These are phyloP conservation scores for Aspergillus amoenus DNA, from an alignment of 2,329 filamentous ascomycete genomes.

Conservation along the genomic window DNA sequence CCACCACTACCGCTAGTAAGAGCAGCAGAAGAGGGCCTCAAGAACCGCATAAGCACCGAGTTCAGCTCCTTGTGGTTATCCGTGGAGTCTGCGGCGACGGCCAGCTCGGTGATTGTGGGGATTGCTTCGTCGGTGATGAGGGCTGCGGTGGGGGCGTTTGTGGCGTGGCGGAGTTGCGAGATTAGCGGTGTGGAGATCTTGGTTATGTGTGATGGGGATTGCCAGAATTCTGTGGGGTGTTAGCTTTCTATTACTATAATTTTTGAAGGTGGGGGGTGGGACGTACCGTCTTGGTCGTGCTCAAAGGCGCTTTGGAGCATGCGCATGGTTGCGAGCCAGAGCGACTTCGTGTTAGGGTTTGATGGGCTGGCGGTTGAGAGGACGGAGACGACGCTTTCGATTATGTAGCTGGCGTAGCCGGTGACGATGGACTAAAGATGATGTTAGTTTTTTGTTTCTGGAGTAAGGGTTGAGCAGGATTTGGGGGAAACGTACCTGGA, in stretches of 20 bases:
- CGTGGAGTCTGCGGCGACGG: conserved; percentile 75
- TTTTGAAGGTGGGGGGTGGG: not conserved
- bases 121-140: conserved; percentile 60
- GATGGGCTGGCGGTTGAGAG: conserved; percentile 47
- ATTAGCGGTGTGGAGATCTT: conserved; percentile 69
- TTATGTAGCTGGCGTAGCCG: conserved; percentile 79
- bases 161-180: conserved; percentile 59
- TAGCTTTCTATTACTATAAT: conserved; percentile 2
- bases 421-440: conserved; percentile 74
- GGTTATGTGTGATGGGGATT: conserved; percentile 81
- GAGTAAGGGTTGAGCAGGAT: not conserved
- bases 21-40: conserved; percentile 58
- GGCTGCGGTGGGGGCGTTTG: conserved; percentile 37
- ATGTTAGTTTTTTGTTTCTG: conserved; percentile 8
- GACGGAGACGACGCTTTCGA: conserved; percentile 70
- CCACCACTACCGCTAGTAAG: not conserved
- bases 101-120: conserved; percentile 76
- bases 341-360: conserved; percentile 53
- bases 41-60: conserved; percentile 69
- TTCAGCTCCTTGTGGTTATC: conserved; percentile 93
- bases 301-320: conserved; percentile 75
- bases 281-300: conserved; percentile 76
- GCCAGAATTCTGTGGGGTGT: conserved; percentile 71
- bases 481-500: conserved; percentile 56
- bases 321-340: conserved; percentile 69